A percentile compares a stretch with the other conserved stretches of the same genome.
These are phyloP conservation scores for Picochlorum sp. DNA, from an alignment of 139 green algal genomes.

Conservation along the genomic window DNA sequence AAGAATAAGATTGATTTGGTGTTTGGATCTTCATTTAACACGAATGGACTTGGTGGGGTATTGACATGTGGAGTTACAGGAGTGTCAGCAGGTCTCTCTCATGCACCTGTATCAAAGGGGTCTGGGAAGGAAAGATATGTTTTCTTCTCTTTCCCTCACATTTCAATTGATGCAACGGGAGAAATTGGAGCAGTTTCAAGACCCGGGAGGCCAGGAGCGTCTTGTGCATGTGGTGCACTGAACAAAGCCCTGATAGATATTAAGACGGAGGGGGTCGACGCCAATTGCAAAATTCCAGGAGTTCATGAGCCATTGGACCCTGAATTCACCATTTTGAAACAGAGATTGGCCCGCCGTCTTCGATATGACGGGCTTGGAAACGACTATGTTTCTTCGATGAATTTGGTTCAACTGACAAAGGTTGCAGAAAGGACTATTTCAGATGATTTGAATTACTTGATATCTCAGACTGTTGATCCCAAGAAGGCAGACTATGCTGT, in stretches of 20 bases:
- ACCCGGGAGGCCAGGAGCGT: constrained; percentile 38
- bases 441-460: constrained; percentile 80
- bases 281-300: constrained; percentile 45
- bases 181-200: constrained; percentile 58
- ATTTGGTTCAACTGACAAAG: constrained; percentile 64
- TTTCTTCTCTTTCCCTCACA: constrained; percentile 87
- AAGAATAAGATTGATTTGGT: constrained; percentile 65
- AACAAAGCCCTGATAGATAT: constrained; percentile 44
- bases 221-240: constrained; percentile 74
- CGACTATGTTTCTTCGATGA: constrained; percentile 28
- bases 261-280: constrained; percentile 25
- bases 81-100: constrained; percentile 48
- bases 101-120: constrained; percentile 31
- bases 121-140: constrained; percentile 74
- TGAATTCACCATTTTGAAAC: constrained; percentile 82
- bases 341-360: constrained; percentile 63
- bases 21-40: constrained; percentile 72
- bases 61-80: constrained; percentile 74
- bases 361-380: constrained; percentile 29
- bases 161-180: constrained; percentile 61
- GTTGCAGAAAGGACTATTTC: constrained; percentile 72
- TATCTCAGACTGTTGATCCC: constrained; percentile 66
- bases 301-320: constrained; percentile 72
- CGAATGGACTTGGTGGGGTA: constrained; percentile 72
- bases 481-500: constrained; percentile 77